phyloP scores from a whole-genome alignment of 2,329 filamentous ascomycete species.

The Saccharata proteae region DNA sequence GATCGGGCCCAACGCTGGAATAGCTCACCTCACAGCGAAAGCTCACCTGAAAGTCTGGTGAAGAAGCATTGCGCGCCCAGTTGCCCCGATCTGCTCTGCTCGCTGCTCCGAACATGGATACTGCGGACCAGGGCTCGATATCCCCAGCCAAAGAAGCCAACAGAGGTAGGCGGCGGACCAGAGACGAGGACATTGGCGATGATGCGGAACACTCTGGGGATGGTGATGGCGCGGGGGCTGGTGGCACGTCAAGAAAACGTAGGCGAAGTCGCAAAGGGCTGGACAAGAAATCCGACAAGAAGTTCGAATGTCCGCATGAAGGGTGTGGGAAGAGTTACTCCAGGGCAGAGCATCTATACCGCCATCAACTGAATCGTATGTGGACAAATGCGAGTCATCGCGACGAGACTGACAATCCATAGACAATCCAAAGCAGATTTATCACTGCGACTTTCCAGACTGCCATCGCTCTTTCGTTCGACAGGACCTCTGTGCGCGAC shows the following conservation, averaged over 20 bases:
- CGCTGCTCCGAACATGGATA: too few species aligned
- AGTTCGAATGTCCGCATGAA: constrained; percentile 59
- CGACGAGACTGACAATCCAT: constrained; percentile 8
- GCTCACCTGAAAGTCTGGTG: too few species aligned
- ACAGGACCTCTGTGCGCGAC: constrained; percentile 74
- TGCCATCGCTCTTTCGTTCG: constrained; percentile 86
- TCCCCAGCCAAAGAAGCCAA: constrained; percentile 22
- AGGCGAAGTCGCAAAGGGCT: constrained; percentile 64
- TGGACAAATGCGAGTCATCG: constrained; percentile 11
- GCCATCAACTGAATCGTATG: constrained; percentile 88
- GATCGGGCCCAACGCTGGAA: too few species aligned
- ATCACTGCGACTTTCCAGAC: constrained; percentile 82
- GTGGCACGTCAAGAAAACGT: constrained; percentile 38
- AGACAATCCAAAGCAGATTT: constrained; percentile 93
- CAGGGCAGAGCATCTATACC: constrained; percentile 88
- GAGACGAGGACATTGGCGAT: constrained; percentile 21
- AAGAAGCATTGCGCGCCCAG: too few species aligned
- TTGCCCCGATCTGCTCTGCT: too few species aligned
- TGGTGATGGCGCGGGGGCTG: constrained; percentile 10
- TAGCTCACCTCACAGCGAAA: too few species aligned
- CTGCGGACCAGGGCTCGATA: too few species aligned
- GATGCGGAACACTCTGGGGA: constrained; percentile 16
- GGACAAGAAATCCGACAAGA: constrained; percentile 66
- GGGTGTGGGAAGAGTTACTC: constrained; percentile 95
- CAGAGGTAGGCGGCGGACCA: constrained; percentile 25